phyloP scores from a whole-genome alignment of 495 filamentous ascomycete species.

The Podospora pseudoanserina region DNA sequence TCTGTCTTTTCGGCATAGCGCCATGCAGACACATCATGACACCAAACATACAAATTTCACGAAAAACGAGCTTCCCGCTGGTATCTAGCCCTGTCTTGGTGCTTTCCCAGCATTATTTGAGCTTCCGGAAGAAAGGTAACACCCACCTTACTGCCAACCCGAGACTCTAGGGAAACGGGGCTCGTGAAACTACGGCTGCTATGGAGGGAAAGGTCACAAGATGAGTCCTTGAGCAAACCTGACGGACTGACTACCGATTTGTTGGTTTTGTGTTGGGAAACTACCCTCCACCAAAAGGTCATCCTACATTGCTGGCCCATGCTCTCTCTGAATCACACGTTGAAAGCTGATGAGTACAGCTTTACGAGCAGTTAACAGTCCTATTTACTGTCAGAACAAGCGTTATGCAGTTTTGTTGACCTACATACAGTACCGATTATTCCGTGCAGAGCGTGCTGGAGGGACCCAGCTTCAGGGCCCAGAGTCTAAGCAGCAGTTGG shows the following conservation, averaged over 20 bases:
- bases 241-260: neutral
- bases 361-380: no score
- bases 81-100: neutral
- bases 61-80: neutral
- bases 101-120: neutral
- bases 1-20: slow-evolving; percentile 6
- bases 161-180: neutral
- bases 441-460: neutral
- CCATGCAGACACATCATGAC: slow-evolving; percentile 9
- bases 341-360: no score
- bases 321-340: no score
- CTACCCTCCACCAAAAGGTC: neutral
- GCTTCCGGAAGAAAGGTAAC: neutral
- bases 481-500: neutral
- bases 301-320: neutral
- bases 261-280: neutral
- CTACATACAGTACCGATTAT: no score
- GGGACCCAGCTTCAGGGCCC: neutral
- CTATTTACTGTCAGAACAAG: no score
- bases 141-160: neutral
- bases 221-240: neutral
- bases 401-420: no score
- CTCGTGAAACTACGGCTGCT: neutral
- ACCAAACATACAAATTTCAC: neutral
- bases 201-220: neutral